phyloP scores from a whole-genome alignment of 2,329 filamentous ascomycete genomes.

The Trichothecium sympodiale region DNA sequence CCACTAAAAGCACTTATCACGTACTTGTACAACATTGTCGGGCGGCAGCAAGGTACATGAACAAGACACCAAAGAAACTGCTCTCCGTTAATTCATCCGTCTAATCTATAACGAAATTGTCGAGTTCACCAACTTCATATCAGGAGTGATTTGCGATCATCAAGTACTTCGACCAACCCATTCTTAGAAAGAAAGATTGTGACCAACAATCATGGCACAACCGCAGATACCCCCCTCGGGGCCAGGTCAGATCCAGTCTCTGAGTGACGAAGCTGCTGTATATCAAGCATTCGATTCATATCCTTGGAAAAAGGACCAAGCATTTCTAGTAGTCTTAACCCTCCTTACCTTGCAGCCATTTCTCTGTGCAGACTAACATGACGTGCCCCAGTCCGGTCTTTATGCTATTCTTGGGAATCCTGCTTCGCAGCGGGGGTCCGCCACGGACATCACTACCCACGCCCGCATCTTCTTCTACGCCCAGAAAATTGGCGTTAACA shows the following conservation, averaged over 20 bases:
- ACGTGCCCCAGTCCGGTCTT: slow-evolving; percentile 38
- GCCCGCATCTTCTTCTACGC: slow-evolving; percentile 59
- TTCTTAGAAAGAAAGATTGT: background rate
- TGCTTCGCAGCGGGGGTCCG: slow-evolving; percentile 30
- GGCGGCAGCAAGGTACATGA: too few species aligned
- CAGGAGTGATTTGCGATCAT: too few species aligned
- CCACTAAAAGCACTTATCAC: too few species aligned
- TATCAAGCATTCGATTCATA: slow-evolving; percentile 55
- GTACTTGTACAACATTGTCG: too few species aligned
- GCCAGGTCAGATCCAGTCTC: slow-evolving; percentile 25
- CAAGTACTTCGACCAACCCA: background rate
- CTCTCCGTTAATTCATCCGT: too few species aligned
- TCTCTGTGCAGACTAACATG: background rate
- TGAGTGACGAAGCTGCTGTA: slow-evolving; percentile 28
- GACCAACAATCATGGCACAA: slow-evolving; percentile 2
- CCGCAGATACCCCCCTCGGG: slow-evolving; percentile 16
- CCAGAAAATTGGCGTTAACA: slow-evolving; percentile 33
- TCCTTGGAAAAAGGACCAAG: slow-evolving; percentile 54
- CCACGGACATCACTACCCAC: slow-evolving; percentile 48
- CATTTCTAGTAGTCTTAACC: slow-evolving; percentile 46
- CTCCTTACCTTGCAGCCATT: slow-evolving; percentile 1
- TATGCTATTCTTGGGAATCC: slow-evolving; percentile 52
- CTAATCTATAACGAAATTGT: too few species aligned
- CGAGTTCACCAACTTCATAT: too few species aligned
- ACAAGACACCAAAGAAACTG: too few species aligned